These are phyloP conservation scores for Ascoidea asiatica DNA, from an alignment of 805 yeast genomes.

Conservation along the genomic window DNA sequence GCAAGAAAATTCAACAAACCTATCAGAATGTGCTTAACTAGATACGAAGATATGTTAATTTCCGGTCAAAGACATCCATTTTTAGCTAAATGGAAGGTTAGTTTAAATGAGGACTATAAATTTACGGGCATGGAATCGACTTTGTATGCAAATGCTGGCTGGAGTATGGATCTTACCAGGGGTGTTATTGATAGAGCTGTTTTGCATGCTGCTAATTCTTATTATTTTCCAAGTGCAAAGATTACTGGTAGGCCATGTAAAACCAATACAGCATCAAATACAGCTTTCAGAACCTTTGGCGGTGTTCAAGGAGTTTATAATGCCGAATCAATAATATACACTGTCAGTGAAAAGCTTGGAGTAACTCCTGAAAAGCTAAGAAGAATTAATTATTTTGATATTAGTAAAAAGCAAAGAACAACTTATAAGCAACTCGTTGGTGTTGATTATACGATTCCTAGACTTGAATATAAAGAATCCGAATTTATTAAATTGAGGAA, in stretches of 20 bases:
- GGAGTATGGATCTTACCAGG: conserved; percentile 33
- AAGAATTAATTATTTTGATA: conserved; percentile 22
- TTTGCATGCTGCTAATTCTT: conserved; percentile 28
- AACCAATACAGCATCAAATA: conserved; percentile 32
- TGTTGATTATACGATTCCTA: conserved; percentile 25
- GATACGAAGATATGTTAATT: conserved; percentile 31
- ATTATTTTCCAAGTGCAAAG: conserved; percentile 26
- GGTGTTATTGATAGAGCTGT: conserved; percentile 37
- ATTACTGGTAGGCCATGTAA: conserved; percentile 26
- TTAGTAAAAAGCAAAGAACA: conserved; percentile 18
- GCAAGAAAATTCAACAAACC: conserved; percentile 29
- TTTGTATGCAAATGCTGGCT: conserved; percentile 32
- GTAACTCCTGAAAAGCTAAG: conserved; percentile 27
- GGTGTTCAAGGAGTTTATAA: conserved; percentile 37
- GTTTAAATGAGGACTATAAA: conserved; percentile 25
- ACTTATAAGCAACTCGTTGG: conserved; percentile 27
- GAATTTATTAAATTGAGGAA: conserved; percentile 20
- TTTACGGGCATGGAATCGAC: conserved; percentile 25
- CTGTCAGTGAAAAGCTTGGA: conserved; percentile 25
- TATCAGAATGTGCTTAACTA: conserved; percentile 24
- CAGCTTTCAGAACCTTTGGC: conserved; percentile 36
- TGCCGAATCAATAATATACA: conserved; percentile 25
- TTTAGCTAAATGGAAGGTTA: conserved; percentile 26
- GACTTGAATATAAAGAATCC: conserved; percentile 21
- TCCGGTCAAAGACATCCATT: conserved; percentile 37